A percentile compares a stretch with the other conserved stretches of the same genome.
Conservation (phyloP, 805 yeast species). For the Sugiyamaella qingdaonensis region DNA sequence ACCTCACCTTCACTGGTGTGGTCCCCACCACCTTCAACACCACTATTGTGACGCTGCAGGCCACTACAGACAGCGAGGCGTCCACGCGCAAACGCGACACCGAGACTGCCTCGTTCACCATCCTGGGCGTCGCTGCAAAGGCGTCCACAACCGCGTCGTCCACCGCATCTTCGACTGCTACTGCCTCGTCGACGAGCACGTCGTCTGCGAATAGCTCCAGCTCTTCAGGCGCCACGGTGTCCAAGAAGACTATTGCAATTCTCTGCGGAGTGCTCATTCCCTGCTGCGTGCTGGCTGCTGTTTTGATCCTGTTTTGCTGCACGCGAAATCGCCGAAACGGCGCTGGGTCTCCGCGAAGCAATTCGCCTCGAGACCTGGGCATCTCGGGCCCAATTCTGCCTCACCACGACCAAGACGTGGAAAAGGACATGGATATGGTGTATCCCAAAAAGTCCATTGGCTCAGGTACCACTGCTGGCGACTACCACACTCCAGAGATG, state of each 20-base stretch:
- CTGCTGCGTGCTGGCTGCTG: constrained; percentile 45
- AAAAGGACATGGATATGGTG: constrained; percentile 12
- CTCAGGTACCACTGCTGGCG: constrained; percentile 11
- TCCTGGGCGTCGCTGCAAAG: constrained; percentile 47
- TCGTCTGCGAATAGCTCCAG: constrained; percentile 24
- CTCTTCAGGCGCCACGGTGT: constrained; percentile 15
- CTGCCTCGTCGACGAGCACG: constrained; percentile 25
- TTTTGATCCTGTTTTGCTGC: constrained; percentile 57
- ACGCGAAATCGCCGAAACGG: constrained; percentile 37
- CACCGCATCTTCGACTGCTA: constrained; percentile 13
- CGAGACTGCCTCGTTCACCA: constrained; percentile 43
- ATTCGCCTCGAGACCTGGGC: constrained; percentile 17
- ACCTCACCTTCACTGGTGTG: constrained; percentile 62
- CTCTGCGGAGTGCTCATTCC: constrained; percentile 90
- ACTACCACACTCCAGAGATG: constrained; percentile 12
- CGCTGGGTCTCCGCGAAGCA: background rate
- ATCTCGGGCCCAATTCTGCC: constrained; percentile 40
- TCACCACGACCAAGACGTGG: constrained; percentile 13
- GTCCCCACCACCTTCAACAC: constrained; percentile 50
- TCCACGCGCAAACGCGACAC: constrained; percentile 21
- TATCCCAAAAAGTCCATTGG: constrained; percentile 12
- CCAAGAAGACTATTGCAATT: constrained; percentile 65
- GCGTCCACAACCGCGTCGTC: constrained; percentile 30
- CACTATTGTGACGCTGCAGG: constrained; percentile 41
- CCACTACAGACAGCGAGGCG: constrained; percentile 44